A percentile compares a stretch with the other conserved stretches of the same genome.
Conservation (phyloP, 202 grass and related monocot species). For the Bolboschoenoplectus hybrid region DNA sequence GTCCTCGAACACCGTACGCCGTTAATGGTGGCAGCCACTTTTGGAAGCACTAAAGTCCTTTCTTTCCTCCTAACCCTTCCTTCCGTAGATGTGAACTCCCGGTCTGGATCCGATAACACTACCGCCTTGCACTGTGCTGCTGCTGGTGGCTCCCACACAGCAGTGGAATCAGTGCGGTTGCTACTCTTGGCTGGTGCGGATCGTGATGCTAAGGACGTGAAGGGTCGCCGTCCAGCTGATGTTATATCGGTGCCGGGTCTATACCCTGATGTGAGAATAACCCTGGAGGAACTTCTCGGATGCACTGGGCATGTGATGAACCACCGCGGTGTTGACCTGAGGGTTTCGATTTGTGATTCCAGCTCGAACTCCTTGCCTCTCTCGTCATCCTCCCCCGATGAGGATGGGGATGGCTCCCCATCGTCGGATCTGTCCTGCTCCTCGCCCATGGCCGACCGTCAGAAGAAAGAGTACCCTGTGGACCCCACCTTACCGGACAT, state of each 20-base stretch:
- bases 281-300: conserved; percentile 77
- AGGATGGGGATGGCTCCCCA: conserved; percentile 53
- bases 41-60: conserved; percentile 73
- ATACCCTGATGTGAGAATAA: conserved; percentile 57
- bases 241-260: conserved; percentile 66
- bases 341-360: conserved; percentile 48
- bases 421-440: conserved; percentile 51
- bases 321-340: conserved; percentile 38
- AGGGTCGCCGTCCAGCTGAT: conserved; percentile 59
- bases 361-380: conserved; percentile 53
- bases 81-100: conserved; percentile 68
- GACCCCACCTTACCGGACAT: conserved; percentile 84
- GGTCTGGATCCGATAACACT: conserved; percentile 53
- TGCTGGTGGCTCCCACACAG: conserved; percentile 60
- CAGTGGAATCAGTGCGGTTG: conserved; percentile 60
- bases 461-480: conserved; percentile 85
- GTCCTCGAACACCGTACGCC: conserved; percentile 77
- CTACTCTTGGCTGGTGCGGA: conserved; percentile 73
- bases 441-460: conserved; percentile 49
- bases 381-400: conserved; percentile 68
- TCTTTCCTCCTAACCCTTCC: conserved; percentile 57
- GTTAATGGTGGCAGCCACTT: conserved; percentile 97
- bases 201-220: conserved; percentile 47
- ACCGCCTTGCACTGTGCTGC: conserved; percentile 96
- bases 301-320: conserved; percentile 35